Evolutionary conservation across 2,329 filamentous ascomycete species (phyloP).

Genomic region (Colletotrichum sp.): DNA sequence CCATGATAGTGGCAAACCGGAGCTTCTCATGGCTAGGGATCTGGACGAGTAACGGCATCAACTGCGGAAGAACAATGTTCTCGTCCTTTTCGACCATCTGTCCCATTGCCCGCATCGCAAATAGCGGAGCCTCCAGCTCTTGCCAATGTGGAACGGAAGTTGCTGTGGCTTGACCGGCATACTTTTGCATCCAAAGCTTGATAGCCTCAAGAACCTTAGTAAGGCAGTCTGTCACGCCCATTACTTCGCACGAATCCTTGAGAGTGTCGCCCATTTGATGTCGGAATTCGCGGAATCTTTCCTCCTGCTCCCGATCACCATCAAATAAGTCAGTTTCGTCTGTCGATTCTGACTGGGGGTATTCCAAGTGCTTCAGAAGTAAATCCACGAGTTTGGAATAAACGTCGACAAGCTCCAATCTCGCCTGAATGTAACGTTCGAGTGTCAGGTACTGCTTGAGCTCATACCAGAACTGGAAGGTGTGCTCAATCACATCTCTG

Average conservation of each 20-base stretch:
- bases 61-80: slow-evolving; percentile 82
- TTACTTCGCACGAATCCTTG: slow-evolving; percentile 96
- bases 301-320: slow-evolving; percentile 92
- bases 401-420: slow-evolving; percentile 77
- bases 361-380: slow-evolving; percentile 89
- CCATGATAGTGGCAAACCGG: slow-evolving; percentile 98
- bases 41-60: slow-evolving; percentile 92
- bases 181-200: slow-evolving; percentile 84
- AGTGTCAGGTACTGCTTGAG: slow-evolving; percentile 94
- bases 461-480: slow-evolving; percentile 98
- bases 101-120: slow-evolving; percentile 94
- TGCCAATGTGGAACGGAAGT: slow-evolving; percentile 92
- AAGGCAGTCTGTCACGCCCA: slow-evolving; percentile 90
- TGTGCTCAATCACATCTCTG: slow-evolving; percentile 88
- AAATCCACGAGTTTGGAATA: slow-evolving; percentile 92
- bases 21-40: slow-evolving; percentile 97
- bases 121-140: slow-evolving; percentile 91
- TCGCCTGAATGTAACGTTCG: slow-evolving; percentile 85
- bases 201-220: slow-evolving; percentile 87
- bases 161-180: slow-evolving; percentile 76
- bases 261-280: slow-evolving; percentile 98
- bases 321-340: slow-evolving; percentile 88
- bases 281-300: slow-evolving; percentile 95
- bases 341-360: slow-evolving; percentile 75
- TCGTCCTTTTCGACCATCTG: slow-evolving; percentile 94